Base-by-base conservation (phyloP, 208 protist genomes). In the Trypanosoma scelopori region DNA sequence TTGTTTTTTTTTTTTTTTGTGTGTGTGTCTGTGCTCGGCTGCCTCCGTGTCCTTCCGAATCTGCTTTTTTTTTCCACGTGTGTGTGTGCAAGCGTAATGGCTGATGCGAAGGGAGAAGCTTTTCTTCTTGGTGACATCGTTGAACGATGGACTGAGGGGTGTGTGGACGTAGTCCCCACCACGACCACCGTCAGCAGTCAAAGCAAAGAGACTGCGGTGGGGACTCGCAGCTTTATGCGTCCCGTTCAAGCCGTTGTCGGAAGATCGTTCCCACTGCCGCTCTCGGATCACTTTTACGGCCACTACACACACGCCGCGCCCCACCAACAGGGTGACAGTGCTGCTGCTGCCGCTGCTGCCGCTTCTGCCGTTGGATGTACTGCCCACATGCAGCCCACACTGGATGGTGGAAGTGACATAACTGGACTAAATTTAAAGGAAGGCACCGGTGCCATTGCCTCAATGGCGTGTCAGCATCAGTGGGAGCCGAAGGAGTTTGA, bases 301-400 rank as follows among this genome's bases (percentile, higher is more conserved):
- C 51, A 60, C 18, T 43, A 47, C 22, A 53, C 32, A 12, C 30
- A 16, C n/a, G 18, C 23, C 30, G 15, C 3, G 30, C 11, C 12
- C 11, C 18, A 50, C 28, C 5, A 42, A 15, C 48, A 28, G 2
- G 9, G 32, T 11, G 20, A 49, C 5, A 28, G 1, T 27, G 42
- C 18, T 16, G 0, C 23, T 23, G 25, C 9, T 37, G 20, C 11
- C 16, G 50, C 25, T 16, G 11, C 45, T 37, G 25, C 28, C 12
- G 48, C 18, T 42, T 28, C 22, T 56, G 20, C 52, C 37, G 11
- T 37, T 42, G 35, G 55, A 27, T 66, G 74, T 30, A 85, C 74
- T 7, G 81, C 81, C 30, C 81, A 86, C 47, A 69, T 86, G 41
- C 81, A 87, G 68, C 77, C 81, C 2, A 50, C 59, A 28, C 52